Conservation (phyloP, 176 grass and related monocot genomes). For the Cymbopogon citratus region DNA sequence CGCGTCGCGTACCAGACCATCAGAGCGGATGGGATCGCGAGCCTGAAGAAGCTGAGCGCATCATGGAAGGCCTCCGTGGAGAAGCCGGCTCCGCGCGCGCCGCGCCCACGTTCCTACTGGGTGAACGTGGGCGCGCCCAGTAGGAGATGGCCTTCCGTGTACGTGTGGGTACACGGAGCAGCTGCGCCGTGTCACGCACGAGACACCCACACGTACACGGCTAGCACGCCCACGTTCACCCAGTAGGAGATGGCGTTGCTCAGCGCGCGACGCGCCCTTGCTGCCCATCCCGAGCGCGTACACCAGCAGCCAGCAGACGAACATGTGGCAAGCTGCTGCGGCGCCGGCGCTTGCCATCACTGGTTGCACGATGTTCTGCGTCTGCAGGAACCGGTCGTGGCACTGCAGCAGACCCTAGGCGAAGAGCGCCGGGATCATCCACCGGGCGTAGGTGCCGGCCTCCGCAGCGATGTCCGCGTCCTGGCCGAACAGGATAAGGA, state of each 20-base stretch:
- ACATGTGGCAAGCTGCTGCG: constrained; percentile 34
- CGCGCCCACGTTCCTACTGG: too few relatives aligned
- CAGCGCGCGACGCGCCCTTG: constrained; percentile 47
- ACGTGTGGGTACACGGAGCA: too few relatives aligned
- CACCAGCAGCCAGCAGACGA: constrained; percentile 50
- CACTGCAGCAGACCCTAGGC: constrained; percentile 45
- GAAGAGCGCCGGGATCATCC: constrained; percentile 46
- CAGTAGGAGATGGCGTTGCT: constrained; percentile 32
- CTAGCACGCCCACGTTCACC: constrained; percentile 19
- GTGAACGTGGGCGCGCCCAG: too few relatives aligned
- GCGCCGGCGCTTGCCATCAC: constrained; percentile 36
- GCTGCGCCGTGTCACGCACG: too few relatives aligned
- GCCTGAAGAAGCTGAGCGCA: constrained; percentile 20
- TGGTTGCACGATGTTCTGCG: constrained; percentile 53
- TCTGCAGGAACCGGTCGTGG: constrained; percentile 38
- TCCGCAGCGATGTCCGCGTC: background rate
- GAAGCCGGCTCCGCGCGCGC: too few relatives aligned
- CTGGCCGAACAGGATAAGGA: background rate
- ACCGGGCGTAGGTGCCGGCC: constrained; percentile 14
- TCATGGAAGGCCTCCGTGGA: constrained; percentile 26
- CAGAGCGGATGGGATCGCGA: constrained; percentile 25
- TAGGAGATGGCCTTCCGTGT: too few relatives aligned
- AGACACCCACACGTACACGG: constrained; percentile 17
- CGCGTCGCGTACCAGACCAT: constrained; percentile 39
- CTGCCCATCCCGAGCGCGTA: constrained; percentile 26